Conservation (phyloP, 1,284 basidiomycete genomes). For the Sanghuangporus sanghuang region DNA sequence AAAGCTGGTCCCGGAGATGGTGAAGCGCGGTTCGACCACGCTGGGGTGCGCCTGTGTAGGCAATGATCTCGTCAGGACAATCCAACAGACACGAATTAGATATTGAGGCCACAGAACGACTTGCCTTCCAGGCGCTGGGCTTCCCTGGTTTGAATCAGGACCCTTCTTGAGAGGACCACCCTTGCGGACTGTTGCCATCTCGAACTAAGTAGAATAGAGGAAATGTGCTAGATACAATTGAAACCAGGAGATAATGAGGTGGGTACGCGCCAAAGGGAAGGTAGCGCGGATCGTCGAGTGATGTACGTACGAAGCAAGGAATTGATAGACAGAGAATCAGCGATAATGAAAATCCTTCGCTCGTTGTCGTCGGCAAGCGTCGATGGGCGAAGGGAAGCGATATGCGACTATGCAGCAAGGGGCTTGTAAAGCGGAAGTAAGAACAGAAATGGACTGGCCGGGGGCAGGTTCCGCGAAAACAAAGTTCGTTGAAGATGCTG, state of each 20-base stretch:
- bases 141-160: conserved; percentile 12
- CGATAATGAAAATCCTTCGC: neutral
- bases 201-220: conserved; percentile 5
- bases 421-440: conserved; percentile 4
- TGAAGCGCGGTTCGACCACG: conserved; percentile 17
- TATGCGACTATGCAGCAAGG: neutral
- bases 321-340: neutral
- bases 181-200: conserved; percentile 18
- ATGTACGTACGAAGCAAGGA: neutral
- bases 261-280: neutral
- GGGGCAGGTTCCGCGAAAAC: conserved; percentile 13
- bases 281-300: neutral
- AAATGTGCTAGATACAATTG: neutral
- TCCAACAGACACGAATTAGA: neutral
- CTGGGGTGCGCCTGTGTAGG: conserved; percentile 14
- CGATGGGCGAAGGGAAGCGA: neutral
- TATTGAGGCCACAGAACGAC: neutral
- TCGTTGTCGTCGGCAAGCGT: conserved; percentile 1
- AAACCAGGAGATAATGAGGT: conserved; percentile 1
- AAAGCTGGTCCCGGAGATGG: conserved; percentile 14
- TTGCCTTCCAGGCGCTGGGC: conserved; percentile 10
- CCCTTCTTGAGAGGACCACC: conserved; percentile 17
- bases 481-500: conserved; percentile 3
- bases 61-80: neutral
- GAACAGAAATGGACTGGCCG: conserved; percentile 10